A percentile compares a stretch with the other conserved stretches of the same genome.
Conservation (phyloP, 805 yeast genomes). For the Teunomyces aglyptinius region DNA sequence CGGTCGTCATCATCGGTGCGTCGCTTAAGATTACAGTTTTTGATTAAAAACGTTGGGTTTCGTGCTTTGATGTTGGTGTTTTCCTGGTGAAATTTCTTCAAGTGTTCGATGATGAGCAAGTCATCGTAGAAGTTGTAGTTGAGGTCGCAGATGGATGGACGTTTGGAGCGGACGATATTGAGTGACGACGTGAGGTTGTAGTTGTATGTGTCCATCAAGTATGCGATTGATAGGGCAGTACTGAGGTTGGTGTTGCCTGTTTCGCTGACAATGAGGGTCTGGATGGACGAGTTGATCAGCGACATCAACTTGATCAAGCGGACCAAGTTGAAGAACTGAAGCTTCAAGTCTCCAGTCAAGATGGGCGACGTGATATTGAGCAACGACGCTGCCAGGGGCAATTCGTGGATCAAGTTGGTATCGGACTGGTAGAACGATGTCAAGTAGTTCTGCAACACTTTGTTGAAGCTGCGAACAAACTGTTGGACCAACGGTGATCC, state of each 20-base stretch:
- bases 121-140: constrained; percentile 39
- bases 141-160: constrained; percentile 19
- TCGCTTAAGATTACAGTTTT: constrained; percentile 31
- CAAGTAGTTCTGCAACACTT: constrained; percentile 37
- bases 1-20: constrained; percentile 21
- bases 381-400: constrained; percentile 23
- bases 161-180: constrained; percentile 18
- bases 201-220: constrained; percentile 40
- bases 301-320: constrained; percentile 35
- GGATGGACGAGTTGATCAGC: constrained; percentile 29
- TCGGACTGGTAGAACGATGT: constrained; percentile 34
- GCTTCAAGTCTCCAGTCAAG: constrained; percentile 35
- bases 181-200: constrained; percentile 32
- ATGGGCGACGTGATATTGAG: constrained; percentile 32
- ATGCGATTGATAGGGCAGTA: constrained; percentile 33
- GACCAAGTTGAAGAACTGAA: constrained; percentile 35
- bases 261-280: constrained; percentile 34
- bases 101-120: constrained; percentile 36
- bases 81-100: constrained; percentile 37
- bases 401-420: constrained; percentile 26
- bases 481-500: constrained; percentile 20
- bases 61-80: constrained; percentile 29
- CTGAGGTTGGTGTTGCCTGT: constrained; percentile 25
- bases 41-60: constrained; percentile 23
- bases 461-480: constrained; percentile 28